Evolutionary conservation across 805 yeast species (phyloP), one percentile per base, ranked within the genome.

Genomic region (Saccharomycopsis capsularis): DNA sequence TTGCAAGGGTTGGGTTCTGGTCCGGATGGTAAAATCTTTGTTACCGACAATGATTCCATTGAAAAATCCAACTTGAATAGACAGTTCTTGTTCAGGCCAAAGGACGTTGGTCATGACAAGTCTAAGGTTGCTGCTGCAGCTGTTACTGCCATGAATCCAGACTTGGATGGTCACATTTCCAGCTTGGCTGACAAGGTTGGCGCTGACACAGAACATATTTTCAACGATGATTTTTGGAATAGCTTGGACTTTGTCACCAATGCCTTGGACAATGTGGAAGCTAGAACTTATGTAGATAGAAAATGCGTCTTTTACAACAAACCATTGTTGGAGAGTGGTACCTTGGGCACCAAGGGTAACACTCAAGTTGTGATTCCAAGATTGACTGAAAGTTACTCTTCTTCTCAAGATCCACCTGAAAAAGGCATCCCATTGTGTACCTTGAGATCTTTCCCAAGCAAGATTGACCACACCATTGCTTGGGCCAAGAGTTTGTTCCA

Each of bases 371-470:
- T 93, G 46, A 81, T 90, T 60, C 99, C 99, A 57, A 77, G 80
- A 63, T 67, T 93, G 63, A 93, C 99, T 1, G 99, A 93, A 69
- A 85, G 95, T 3, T 93, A 93, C 68, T 86, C 97, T 2, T 85
- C 96, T 1, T 86, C 96, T 11, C 95, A 88, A 65, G 99, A 93
- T 68, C 99, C 99, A 40, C 99, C 99, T 35, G 99, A 93, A 71
- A 89, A 89, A 68, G 81, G 96, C 3, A 90, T 93, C 61, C 99
- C 99, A 29, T 75, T 93, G 61, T 93, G 99, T 76, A 93, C 99
- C 2, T 75, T 93, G 63, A 82, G 98, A 68, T 86, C 96, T 3
- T 93, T 93, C 82, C 99, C 99, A 50, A 86, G 89, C 68, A 91
- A 91, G 68, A 93, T 93, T 60, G 99, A 93, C 64, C 99, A 93